These are phyloP conservation scores for Trichomonascus vanleenenianus DNA, from an alignment of 805 yeast species.

Conservation along the genomic window DNA sequence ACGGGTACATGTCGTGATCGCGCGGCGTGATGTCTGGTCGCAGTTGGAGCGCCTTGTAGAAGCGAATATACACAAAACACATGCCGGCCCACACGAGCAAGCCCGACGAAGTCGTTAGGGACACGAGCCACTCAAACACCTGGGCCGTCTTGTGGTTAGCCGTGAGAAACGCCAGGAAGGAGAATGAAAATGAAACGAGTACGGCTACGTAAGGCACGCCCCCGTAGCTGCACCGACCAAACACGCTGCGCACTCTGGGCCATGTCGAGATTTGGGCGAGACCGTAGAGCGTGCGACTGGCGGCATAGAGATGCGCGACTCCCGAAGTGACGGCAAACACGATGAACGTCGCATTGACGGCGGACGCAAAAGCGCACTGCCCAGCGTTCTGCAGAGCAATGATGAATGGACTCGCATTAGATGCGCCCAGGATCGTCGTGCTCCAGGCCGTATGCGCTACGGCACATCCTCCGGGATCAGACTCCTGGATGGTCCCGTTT, in stretches of 20 bases:
- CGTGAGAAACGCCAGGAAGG: constrained; percentile 52
- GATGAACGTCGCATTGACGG: constrained; percentile 44
- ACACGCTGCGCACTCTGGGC: constrained; percentile 26
- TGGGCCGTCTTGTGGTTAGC: constrained; percentile 49
- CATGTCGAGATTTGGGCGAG: constrained; percentile 59
- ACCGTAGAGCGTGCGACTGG: constrained; percentile 51
- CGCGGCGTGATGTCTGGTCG: constrained; percentile 55
- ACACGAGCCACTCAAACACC: constrained; percentile 60
- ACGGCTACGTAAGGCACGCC: constrained; percentile 76
- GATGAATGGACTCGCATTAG: constrained; percentile 35
- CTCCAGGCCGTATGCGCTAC: constrained; percentile 11
- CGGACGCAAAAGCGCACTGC: constrained; percentile 42
- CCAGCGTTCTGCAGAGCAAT: constrained; percentile 48
- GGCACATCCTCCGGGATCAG: constrained; percentile 3
- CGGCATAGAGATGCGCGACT: constrained; percentile 49
- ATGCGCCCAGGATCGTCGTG: constrained; percentile 12
- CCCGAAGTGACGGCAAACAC: constrained; percentile 52
- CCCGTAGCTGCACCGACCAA: constrained; percentile 48
- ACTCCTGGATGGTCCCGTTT: not conserved
- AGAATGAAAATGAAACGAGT: constrained; percentile 52
- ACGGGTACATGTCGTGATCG: constrained; percentile 59
- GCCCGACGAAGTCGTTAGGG: constrained; percentile 66
- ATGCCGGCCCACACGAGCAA: constrained; percentile 73
- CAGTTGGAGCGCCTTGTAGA: constrained; percentile 50
- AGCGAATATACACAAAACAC: constrained; percentile 56